Base-by-base conservation (phyloP, 768 basidiomycete species). In the Russula virescens region DNA sequence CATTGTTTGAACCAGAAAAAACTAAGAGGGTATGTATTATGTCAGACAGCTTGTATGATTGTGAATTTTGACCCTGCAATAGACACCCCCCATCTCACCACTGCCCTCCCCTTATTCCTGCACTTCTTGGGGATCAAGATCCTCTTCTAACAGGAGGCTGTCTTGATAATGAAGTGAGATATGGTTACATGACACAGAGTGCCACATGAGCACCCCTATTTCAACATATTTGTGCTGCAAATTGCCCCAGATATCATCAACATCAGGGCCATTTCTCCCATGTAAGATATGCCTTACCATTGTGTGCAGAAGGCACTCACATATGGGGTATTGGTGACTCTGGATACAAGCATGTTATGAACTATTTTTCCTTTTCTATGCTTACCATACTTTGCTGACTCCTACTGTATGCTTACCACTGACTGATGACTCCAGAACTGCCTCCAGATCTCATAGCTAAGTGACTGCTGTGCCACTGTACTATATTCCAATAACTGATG, bases 151-250 rank as follows among this genome's bases (percentile, higher is more conserved):
- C 49, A 47, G 66, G 48, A 56, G 63, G 28, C 19, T 28, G 31
- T 60, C 65, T 18, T 60, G 68, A 28, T 64, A 68, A 47, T 58
- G 62, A 55, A 66, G 54, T 61, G 69, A 64, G 65, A 60, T 64
- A 65, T 59, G 70, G 73, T 58, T 69, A 69, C 58, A 65, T 13
- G 73, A 74, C 23, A 52, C 66, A 48, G 73, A 74, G 50, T 65
- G 64, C 35, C 68, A 70, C 31, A 72, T 70, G 7, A 71, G 69
- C 69, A 89, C 86, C 16, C 90, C 90, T 58, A 91, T 92, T 58
- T 92, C 90, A 26, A 80, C 82, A 43, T 91, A 87, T 62, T 85
- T 88, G 47, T 87, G 90, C 65, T 84, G 89, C 64, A 88, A 85
- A 74, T 89, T 88, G 1, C 89, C 89, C 31, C 83, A 84, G 61